Evolutionary conservation across 805 yeast genomes (phyloP).

Genomic region (Pichia californica): DNA sequence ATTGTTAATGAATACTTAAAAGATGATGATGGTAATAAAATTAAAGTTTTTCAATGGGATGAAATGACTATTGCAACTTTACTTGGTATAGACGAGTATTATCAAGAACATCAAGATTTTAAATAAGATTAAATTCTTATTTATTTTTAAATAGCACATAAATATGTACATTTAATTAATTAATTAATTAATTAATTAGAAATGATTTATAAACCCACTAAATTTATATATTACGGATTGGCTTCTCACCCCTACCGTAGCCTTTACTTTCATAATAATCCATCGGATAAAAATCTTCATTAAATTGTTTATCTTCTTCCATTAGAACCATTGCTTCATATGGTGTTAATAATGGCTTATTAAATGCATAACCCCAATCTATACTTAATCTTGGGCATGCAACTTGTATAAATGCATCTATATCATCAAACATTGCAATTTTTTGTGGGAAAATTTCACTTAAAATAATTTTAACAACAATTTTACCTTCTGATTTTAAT

Average conservation of each 20-base stretch:
- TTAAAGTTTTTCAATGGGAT: conserved; percentile 44
- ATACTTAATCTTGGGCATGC: conserved; percentile 95
- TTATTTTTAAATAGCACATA: no score
- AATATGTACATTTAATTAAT: background rate
- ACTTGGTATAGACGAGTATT: conserved; percentile 53
- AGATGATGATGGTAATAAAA: conserved; percentile 20
- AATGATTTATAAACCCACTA: no score
- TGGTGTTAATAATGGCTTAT: conserved; percentile 86
- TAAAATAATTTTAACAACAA: conserved; percentile 72
- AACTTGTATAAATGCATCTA: conserved; percentile 93
- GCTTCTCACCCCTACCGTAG: conserved; percentile 80
- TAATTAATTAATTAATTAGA: no score
- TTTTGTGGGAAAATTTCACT: conserved; percentile 94
- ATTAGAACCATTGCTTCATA: conserved; percentile 92
- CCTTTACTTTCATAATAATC: conserved; percentile 89
- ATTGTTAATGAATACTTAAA: conserved; percentile 34
- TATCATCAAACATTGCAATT: conserved; percentile 83
- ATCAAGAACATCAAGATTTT: conserved; percentile 11
- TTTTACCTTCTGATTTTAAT: conserved; percentile 49
- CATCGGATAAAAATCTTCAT: conserved; percentile 77
- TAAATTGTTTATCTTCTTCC: conserved; percentile 63
- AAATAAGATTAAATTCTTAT: background rate
- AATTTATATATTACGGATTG: conserved; percentile 34
- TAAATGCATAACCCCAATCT: conserved; percentile 98
- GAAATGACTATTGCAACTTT: conserved; percentile 58